Evolutionary conservation across 73 alveolate species (phyloP), one percentile per base, ranked within the genome.

Genomic region (Halteria grandinella): DNA sequence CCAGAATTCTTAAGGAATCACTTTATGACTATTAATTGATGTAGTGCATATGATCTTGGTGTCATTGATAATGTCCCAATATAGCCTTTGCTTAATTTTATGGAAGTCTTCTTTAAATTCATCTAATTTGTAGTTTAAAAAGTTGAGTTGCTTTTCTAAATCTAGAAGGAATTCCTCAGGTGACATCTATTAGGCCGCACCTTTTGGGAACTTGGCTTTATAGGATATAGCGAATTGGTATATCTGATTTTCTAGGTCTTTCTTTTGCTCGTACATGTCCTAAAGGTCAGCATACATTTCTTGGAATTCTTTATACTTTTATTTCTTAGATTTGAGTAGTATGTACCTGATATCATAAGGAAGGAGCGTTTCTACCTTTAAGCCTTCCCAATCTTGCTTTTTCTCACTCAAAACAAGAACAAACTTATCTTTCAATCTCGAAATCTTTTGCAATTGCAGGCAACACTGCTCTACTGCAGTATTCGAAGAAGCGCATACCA

Each of bases 401-500:
- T 52, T 77, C 15, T 52, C 11, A 8, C 89, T 75, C 73, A 84
- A 62, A 49, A 75, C 89, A 43, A 85, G 55, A 24, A 72, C 69
- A 75, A 60, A 72, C 3, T 78, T 50, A 12, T 75, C 24, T 49
- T 20, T 34, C 29, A 62, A 49, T 72, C 82, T 60, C 62, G 63
- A 29, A 37, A 84, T 39, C 39, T 57, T 64, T 47, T 60, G 74
- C 29, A 86, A 57, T 52, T 75, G 57, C 69, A 73, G 64, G 60
- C 82, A 85, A n/a, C 59, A 63, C 5, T 12, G 11, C 7, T 48
- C 60, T 48, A 48, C 60, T 12, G 93, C 93, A 33, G 76, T 43
- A 75, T 84, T 84, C 8, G 93, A 84, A 32, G 93, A 82, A 36
- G 89, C 93, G 36, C 93, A 66, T 15, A 84, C 58, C 33, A 84